phyloP scores from a whole-genome alignment of 345 rosid genomes.

The Pelargonium nanum region DNA sequence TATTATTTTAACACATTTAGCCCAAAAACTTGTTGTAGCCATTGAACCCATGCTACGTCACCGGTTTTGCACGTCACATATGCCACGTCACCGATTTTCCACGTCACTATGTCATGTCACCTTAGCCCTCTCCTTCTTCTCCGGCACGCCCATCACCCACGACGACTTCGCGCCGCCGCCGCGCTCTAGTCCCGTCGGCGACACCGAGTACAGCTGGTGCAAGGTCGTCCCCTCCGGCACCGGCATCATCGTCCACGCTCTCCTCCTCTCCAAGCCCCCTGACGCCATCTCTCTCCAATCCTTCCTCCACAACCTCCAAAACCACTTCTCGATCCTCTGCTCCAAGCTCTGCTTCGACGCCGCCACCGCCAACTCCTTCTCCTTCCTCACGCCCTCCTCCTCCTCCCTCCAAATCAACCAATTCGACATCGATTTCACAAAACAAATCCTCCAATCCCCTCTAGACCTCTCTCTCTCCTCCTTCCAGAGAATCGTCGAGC shows the following conservation, averaged over 20 bases:
- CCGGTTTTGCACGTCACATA: no score
- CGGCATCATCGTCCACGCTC: conserved; percentile 60
- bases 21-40: no score
- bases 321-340: conserved; percentile 51
- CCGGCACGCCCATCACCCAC: no score
- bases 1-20: no score
- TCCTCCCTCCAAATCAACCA: conserved; percentile 35
- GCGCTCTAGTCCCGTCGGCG: conserved; percentile 47
- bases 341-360: conserved; percentile 41
- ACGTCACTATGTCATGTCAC: no score
- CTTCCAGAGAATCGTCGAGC: conserved; percentile 45
- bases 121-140: no score
- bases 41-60: no score
- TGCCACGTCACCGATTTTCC: no score
- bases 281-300: conserved; percentile 27
- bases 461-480: conserved; percentile 13
- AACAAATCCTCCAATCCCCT: conserved; percentile 20
- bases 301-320: conserved; percentile 42
- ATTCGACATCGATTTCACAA: conserved; percentile 45
- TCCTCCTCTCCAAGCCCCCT: conserved; percentile 34
- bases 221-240: conserved; percentile 56
- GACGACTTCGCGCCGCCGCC: no score
- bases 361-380: conserved; percentile 28
- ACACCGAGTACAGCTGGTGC: conserved; percentile 75
- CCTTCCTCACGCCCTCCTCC: conserved; percentile 37